Conservation (phyloP, 1,284 basidiomycete species). For the Tremellales sp. region DNA sequence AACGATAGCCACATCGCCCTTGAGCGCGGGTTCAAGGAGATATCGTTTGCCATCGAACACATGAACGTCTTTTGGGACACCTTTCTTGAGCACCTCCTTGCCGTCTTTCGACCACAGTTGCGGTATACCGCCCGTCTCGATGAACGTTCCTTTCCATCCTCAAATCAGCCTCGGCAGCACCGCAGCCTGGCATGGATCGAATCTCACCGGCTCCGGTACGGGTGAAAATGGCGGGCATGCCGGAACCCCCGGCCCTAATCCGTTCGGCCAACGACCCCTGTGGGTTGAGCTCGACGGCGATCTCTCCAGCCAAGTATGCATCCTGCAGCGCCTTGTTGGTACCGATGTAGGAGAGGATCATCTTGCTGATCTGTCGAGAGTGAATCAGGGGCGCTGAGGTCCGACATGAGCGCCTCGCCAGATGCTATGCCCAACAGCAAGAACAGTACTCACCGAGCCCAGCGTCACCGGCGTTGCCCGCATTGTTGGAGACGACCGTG, state of each 20-base stretch:
- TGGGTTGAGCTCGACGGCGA: slow-evolving; percentile 81
- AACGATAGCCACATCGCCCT: slow-evolving; percentile 84
- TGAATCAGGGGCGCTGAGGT: slow-evolving; percentile 68
- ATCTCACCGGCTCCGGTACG: slow-evolving; percentile 71
- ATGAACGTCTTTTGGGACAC: slow-evolving; percentile 72
- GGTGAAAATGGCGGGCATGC: slow-evolving; percentile 94
- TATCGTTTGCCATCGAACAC: slow-evolving; percentile 79
- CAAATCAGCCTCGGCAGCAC: not conserved
- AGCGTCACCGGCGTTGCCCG: slow-evolving; percentile 64
- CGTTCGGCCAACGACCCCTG: slow-evolving; percentile 91
- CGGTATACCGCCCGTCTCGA: slow-evolving; percentile 69
- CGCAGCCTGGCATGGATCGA: slow-evolving; percentile 41
- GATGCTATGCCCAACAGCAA: not conserved
- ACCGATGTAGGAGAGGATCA: slow-evolving; percentile 85
- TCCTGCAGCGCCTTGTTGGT: slow-evolving; percentile 52
- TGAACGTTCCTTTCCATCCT: slow-evolving; percentile 57
- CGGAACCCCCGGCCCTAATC: slow-evolving; percentile 84
- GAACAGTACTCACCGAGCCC: slow-evolving; percentile 64
- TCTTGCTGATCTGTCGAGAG: slow-evolving; percentile 67
- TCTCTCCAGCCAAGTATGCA: slow-evolving; percentile 73
- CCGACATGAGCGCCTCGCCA: not conserved
- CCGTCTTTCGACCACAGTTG: slow-evolving; percentile 30
- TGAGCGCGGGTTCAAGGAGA: slow-evolving; percentile 80
- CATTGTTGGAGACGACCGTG: slow-evolving; percentile 87
- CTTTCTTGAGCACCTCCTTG: slow-evolving; percentile 57